Base-by-base conservation (phyloP, 1,284 basidiomycete genomes). In the Wallemia hederae region DNA sequence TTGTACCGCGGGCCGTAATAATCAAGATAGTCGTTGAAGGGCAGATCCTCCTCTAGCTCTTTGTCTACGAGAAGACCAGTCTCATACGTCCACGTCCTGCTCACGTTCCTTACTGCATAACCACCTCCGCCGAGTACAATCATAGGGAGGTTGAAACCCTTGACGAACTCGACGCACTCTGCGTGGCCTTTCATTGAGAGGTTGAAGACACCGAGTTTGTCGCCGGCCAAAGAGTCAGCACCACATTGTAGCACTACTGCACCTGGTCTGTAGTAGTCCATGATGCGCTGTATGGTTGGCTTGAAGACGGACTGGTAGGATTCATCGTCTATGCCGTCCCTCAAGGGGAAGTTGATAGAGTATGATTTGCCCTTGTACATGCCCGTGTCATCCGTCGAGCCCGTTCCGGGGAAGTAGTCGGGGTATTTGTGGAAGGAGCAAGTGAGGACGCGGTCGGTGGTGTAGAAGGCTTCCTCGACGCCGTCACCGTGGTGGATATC, bases 401-500 rank as follows among this genome's bases (percentile, higher is more conserved):
- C 87, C 0, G 90, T 94, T 1, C 91, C 91, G 1, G 92, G 92
- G 70, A 98, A 98, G 71, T 88, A 98, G 67, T 96, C 90, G 24
- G 92, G 91, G 67, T 85, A 96, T 65, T 74, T 74, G 75, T 98
- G 94, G 70, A 98, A 94, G 49, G 84, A 84, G 69, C 81, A 82
- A 1, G 92, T 97, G 83, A 97, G 89, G 65, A 98, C 92, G 60
- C 92, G 77, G 69, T 98, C 85, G 1, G 89, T 96, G 25, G 87
- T 90, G 71, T 96, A 97, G 74, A 98, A 98, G 0, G 92, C 94
- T 69, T 98, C 92, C 67, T 98, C 92, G 31, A 98, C 92, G 22
- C 92, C 94, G 68, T 98, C 94, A 5, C 92, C 92, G 67, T 98
- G 92, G 70, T 97, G 92, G 61, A 90, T 89, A 71, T 98, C 92